Conservation (phyloP, 768 basidiomycete species). For the Phallus indusiatus region DNA sequence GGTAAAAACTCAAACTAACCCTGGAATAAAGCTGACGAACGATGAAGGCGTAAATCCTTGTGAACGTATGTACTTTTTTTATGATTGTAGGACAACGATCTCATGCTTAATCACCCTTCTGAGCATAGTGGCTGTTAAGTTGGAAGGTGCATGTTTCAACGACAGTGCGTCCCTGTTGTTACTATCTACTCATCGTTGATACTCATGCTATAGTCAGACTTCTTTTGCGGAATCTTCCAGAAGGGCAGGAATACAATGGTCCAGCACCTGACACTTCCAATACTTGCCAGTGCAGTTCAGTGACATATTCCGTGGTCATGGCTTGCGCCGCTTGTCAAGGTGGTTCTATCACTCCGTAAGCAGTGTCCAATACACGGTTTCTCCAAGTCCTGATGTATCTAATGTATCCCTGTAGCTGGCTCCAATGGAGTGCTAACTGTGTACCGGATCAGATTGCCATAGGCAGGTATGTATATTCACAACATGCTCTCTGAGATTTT, state of each 20-base stretch:
- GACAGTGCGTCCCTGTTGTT: background rate
- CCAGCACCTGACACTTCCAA: background rate
- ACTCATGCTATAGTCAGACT: background rate
- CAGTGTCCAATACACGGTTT: background rate
- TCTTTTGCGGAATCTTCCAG: background rate
- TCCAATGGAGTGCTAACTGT: background rate
- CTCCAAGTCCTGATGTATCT: background rate
- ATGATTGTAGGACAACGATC: background rate
- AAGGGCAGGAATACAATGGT: background rate
- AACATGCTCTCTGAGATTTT: background rate
- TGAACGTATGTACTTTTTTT: background rate
- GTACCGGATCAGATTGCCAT: background rate
- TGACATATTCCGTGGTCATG: background rate
- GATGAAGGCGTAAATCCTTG: background rate
- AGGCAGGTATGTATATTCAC: background rate
- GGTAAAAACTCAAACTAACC: background rate
- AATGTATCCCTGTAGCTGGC: background rate
- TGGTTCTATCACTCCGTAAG: background rate
- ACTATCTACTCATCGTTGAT: background rate
- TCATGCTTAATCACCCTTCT: background rate
- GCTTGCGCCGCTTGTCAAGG: conserved; percentile 3
- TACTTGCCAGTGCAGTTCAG: conserved; percentile 4
- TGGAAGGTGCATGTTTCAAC: conserved; percentile 1
- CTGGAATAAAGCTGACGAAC: background rate
- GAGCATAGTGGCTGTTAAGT: background rate